Base-by-base conservation (phyloP, 257 asterid species). In the Nicotiana obtusifolia region DNA sequence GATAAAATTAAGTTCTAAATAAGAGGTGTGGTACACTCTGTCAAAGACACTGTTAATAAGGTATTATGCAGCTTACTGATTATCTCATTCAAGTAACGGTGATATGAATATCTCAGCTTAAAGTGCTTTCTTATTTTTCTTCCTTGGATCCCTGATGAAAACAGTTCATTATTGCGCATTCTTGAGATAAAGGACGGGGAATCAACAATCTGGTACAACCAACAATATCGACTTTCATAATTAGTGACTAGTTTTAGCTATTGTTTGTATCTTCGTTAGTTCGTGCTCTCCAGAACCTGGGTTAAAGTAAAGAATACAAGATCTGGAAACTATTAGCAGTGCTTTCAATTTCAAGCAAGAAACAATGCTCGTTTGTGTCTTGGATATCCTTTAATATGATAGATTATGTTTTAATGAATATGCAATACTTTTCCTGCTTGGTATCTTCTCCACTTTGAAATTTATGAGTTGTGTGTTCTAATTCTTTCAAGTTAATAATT, bases 121-220 rank as follows among this genome's bases (percentile, higher is more conserved):
- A 67, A 67, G 76, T 35, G 19, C 7, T 33, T 9, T 67, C 33
- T n/a, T 68, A 2, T 16, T 68, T 7, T 68, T 37, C 2, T 10
- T n/a, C 31, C 19, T 0, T 37, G 77, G 11, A 68, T 68, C 56
- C 62, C 11, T 68, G 33, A 28, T 49, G 68, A 19, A 56, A 10
- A 20, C 57, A 3, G 26, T 41, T 44, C 22, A n/a, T 79, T 61
- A 68, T 82, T 83, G 54, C 62, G 35, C 52, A 52, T 59, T 81
- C 73, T 76, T 67, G 91, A 91, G 95, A 64, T 90, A 81, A 81
- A 83, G 81, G 86, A 80, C 88, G 30, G 81, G 64, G 78, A 84
- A 77, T 10, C 52, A 81, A 84, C 82, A 68, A 82, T 84, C 84
- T 47, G 84, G 66, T 47, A 80, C 82, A 62, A 77, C 86, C 67